Conservation (phyloP, 139 green algal genomes). For the Protoeuglena noctilucae region DNA sequence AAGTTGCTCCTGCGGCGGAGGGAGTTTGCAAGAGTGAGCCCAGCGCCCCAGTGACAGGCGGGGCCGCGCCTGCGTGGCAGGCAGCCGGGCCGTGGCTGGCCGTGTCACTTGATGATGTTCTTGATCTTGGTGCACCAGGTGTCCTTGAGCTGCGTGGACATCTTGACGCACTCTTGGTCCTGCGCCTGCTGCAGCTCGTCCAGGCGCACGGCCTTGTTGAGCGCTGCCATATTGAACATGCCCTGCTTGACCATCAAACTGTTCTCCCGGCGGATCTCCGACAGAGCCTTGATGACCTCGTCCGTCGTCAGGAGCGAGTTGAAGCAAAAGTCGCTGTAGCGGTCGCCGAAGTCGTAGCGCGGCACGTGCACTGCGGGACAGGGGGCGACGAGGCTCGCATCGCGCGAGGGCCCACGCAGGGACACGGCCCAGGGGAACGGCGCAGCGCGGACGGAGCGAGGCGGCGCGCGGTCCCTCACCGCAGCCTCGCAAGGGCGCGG, state of each 20-base stretch:
- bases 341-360: constrained; percentile 48
- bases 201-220: constrained; percentile 45
- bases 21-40: no score
- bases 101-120: constrained; percentile 21
- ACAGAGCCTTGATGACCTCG: constrained; percentile 40
- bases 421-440: no score
- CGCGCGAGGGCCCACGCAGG: no score
- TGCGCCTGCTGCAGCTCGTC: constrained; percentile 70
- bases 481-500: neutral
- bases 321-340: constrained; percentile 59
- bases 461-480: neutral
- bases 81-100: no score
- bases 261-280: constrained; percentile 32
- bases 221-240: constrained; percentile 39
- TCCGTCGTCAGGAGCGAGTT: constrained; percentile 53
- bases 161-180: constrained; percentile 23
- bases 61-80: no score
- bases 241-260: constrained; percentile 50
- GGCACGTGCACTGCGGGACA: constrained; percentile 26
- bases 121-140: constrained; percentile 30
- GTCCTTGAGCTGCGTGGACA: constrained; percentile 50
- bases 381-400: neutral
- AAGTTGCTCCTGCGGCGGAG: no score
- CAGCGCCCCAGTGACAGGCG: no score
- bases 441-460: constrained; percentile 2